These are phyloP conservation scores for Helicocarpus griseus DNA, from an alignment of 2,329 filamentous ascomycete species.

Conservation along the genomic window DNA sequence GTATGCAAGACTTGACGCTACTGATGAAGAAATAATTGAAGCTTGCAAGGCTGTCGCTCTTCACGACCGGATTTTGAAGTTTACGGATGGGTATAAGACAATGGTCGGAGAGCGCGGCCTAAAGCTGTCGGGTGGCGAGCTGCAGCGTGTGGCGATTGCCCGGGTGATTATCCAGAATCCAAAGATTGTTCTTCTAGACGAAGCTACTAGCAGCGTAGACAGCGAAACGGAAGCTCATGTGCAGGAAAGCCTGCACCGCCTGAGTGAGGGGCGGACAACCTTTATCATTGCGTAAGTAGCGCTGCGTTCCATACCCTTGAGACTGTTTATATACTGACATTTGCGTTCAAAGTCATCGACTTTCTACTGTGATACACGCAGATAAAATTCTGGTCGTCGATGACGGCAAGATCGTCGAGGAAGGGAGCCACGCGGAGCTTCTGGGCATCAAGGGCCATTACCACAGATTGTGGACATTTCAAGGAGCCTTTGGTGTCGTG, in stretches of 20 bases:
- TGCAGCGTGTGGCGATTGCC: constrained; percentile 42
- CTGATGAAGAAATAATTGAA: constrained; percentile 49
- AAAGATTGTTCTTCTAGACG: constrained; percentile 39
- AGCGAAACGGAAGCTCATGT: constrained; percentile 38
- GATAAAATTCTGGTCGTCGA: constrained; percentile 58
- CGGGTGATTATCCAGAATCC: constrained; percentile 36
- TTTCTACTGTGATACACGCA: constrained; percentile 60
- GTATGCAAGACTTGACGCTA: constrained; percentile 53
- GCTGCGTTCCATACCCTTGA: constrained; percentile 21
- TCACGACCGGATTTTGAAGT: constrained; percentile 53
- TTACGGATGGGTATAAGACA: constrained; percentile 44
- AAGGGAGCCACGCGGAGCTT: constrained; percentile 52
- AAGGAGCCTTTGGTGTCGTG: constrained; percentile 27
- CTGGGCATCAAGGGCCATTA: constrained; percentile 53
- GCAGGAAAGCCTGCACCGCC: constrained; percentile 36
- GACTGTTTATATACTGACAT: constrained; percentile 16
- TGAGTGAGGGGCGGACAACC: constrained; percentile 43
- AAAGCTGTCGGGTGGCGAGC: constrained; percentile 43
- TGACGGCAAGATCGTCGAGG: constrained; percentile 53
- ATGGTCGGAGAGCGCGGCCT: constrained; percentile 41
- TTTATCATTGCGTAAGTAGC: constrained; percentile 42
- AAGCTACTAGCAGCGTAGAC: constrained; percentile 44
- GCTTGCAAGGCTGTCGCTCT: constrained; percentile 54
- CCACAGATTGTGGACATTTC: constrained; percentile 55
- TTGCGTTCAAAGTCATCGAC: constrained; percentile 43